Evolutionary conservation across 345 rosid genomes (phyloP), one percentile per base, ranked within the genome.

Genomic region (Salix dunnii): DNA sequence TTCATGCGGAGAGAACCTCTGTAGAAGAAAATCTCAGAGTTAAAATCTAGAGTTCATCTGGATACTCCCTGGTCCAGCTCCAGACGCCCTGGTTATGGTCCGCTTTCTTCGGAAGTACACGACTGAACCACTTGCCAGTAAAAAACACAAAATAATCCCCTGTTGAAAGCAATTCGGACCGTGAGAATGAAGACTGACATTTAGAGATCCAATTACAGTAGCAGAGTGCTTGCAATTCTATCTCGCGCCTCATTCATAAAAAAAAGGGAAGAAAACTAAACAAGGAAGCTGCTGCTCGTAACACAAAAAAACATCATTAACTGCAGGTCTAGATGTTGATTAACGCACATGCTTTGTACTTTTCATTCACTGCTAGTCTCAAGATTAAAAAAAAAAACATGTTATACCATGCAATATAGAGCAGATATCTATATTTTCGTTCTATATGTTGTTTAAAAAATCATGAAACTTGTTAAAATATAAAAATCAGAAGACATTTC

Each of bases 21-120:
- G 36, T 27, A 21, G 3, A 28, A 23, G 53, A 76, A 30, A 21
- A 4, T 1, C 68, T 67, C 60, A 0, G 21, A 67, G 72, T 82
- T 61, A 91, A 83, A 91, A 92, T 82, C 98, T 87, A 3, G 13
- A 40, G 14, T 92, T 91, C 73, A 85, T 81, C 49, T 89, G 90
- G 49, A 85, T 79, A 87, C 98, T 90, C 63, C 86, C 90, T 12
- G 71, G 69, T 65, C 87, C 91, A 58, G 82, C 91, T 58, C 92
- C 96, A 12, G 89, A 70, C 90, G 84, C 85, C 2, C 7, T 7
- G 7, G 88, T 70, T 68, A 78, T 74, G 3, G 81, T 71, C 64
- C 75, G 89, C 84, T 82, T 94, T 88, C 84, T 91, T 74, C 92
- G 82, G 21, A 80, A 75, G 86, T 91, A 95, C 67, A 95, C 84